Evolutionary conservation across 2,329 filamentous ascomycete species (phyloP).

Genomic region (Sordariomycetes sp.): DNA sequence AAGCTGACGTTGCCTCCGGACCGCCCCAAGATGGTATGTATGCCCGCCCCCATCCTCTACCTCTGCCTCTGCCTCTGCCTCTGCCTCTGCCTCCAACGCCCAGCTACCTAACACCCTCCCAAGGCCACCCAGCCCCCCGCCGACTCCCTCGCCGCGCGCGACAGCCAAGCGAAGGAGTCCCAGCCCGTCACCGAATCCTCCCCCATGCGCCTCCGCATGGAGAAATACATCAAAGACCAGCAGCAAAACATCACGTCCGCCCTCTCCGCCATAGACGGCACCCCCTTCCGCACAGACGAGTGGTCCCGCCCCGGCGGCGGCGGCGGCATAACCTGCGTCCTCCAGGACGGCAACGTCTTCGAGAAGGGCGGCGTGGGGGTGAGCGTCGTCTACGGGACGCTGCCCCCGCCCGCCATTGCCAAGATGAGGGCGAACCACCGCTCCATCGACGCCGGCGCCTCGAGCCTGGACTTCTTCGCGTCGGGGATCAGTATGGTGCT

Average conservation of each 20-base stretch:
- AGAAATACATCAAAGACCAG: constrained; percentile 86
- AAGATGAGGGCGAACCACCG: constrained; percentile 96
- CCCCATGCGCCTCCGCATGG: constrained; percentile 96
- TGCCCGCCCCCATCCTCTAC: no score
- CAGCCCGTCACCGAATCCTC: constrained; percentile 53
- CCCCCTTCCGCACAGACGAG: constrained; percentile 67
- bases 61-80: no score
- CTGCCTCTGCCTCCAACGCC: no score
- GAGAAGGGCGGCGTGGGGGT: constrained; percentile 96
- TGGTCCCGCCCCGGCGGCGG: constrained; percentile 87
- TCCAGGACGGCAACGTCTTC: constrained; percentile 94
- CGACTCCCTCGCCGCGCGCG: constrained; percentile 71
- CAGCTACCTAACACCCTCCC: not conserved
- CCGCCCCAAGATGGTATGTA: no score
- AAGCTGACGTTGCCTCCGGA: no score
- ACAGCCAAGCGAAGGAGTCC: constrained; percentile 69
- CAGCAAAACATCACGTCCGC: constrained; percentile 78
- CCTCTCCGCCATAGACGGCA: constrained; percentile 73
- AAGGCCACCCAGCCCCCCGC: constrained; percentile 40
- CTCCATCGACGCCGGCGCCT: constrained; percentile 57
- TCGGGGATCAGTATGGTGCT: constrained; percentile 86
- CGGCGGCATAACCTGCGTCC: constrained; percentile 84
- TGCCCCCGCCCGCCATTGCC: constrained; percentile 75
- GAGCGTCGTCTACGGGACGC: constrained; percentile 83
- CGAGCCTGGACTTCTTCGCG: constrained; percentile 88